phyloP scores from a whole-genome alignment of 176 grass and related monocot genomes.

The Rhipidocladum racemiflorum region DNA sequence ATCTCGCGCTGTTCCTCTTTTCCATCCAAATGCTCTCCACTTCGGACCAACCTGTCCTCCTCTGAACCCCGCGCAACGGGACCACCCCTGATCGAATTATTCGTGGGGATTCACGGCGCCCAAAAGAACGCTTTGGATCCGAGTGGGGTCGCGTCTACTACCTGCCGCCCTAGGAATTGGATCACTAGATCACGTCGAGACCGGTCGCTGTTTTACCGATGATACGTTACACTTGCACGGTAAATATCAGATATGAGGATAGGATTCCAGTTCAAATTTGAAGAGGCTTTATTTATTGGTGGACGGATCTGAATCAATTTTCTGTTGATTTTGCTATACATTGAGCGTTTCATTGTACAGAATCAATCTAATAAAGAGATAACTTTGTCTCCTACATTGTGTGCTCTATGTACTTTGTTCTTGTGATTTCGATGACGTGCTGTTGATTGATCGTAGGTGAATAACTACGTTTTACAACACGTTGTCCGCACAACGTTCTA shows the following conservation, averaged over 20 bases:
- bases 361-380: too few species aligned
- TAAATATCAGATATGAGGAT: neutral
- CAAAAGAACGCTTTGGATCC: neutral
- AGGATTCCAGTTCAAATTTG: too few species aligned
- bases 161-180: neutral
- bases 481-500: too few species aligned
- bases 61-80: neutral
- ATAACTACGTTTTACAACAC: too few species aligned
- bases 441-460: too few species aligned
- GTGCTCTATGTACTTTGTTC: too few species aligned
- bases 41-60: neutral
- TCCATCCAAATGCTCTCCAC: neutral
- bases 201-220: neutral
- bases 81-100: neutral
- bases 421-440: too few species aligned
- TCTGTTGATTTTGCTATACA: too few species aligned
- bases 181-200: neutral
- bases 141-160: neutral
- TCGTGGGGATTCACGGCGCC: slow-evolving; percentile 27
- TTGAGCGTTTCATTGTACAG: too few species aligned
- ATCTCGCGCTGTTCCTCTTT: neutral
- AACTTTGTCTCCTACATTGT: too few species aligned
- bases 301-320: too few species aligned
- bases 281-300: too few species aligned
- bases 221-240: neutral